A percentile compares a stretch with the other conserved stretches of the same genome.
These are phyloP conservation scores for Colletotrichum sansevieriae DNA, from an alignment of 2,329 filamentous ascomycete genomes.

Conservation along the genomic window DNA sequence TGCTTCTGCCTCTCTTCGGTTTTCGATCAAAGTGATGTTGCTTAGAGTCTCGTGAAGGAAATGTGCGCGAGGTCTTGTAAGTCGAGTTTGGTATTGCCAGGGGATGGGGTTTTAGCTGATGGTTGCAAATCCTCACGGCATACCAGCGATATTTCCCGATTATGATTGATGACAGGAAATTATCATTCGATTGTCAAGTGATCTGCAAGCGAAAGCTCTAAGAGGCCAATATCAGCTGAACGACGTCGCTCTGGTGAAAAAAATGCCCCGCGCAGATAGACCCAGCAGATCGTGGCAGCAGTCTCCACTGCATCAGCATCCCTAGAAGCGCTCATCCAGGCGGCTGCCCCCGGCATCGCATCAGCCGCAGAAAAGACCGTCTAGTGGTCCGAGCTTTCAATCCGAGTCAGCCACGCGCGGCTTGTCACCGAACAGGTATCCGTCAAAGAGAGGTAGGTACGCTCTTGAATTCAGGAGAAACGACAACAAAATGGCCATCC, in stretches of 20 bases:
- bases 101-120: too few species aligned
- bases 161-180: background rate
- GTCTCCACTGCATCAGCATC: conserved; percentile 29
- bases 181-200: background rate
- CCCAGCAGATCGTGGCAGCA: conserved; percentile 31
- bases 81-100: too few species aligned
- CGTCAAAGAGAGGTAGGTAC: conserved; percentile 4
- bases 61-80: too few species aligned
- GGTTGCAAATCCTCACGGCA: background rate
- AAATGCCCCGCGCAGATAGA: conserved; percentile 37
- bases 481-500: conserved; percentile 52
- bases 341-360: conserved; percentile 25
- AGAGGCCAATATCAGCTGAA: conserved; percentile 26
- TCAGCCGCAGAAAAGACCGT: conserved; percentile 29
- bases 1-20: too few species aligned
- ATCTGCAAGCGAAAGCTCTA: background rate
- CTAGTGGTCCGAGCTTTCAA: conserved; percentile 21
- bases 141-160: background rate
- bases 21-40: too few species aligned
- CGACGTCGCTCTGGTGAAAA: conserved; percentile 31
- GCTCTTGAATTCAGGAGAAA: conserved; percentile 18
- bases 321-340: conserved; percentile 19
- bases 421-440: conserved; percentile 30
- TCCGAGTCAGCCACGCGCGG: conserved; percentile 38
- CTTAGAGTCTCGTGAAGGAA: too few species aligned